phyloP scores from a whole-genome alignment of 176 grass and related monocot species.

The Raddia distichophylla region DNA sequence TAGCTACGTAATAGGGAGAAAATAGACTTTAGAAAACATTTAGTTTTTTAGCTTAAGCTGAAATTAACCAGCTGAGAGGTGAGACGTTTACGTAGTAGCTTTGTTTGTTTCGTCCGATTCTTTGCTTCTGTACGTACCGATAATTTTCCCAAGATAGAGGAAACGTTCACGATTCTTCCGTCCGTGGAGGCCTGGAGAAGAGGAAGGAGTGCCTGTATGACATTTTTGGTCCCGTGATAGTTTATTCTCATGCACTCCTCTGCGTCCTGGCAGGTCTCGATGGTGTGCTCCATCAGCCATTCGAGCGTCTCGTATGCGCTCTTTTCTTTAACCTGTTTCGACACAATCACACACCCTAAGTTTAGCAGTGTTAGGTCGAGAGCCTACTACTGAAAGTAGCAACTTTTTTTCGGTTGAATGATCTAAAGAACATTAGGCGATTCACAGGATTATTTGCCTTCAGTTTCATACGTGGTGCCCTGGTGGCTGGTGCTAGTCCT shows the following conservation, averaged over 20 bases:
- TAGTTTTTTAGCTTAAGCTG: no score
- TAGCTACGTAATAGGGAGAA: no score
- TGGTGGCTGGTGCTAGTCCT: no score
- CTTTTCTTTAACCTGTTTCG: background rate
- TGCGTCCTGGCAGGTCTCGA: slow-evolving; percentile 42
- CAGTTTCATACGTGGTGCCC: no score
- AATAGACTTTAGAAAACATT: no score
- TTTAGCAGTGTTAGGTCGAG: no score
- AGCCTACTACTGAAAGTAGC: no score
- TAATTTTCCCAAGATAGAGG: slow-evolving; percentile 36
- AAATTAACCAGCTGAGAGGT: no score
- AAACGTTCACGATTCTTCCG: slow-evolving; percentile 53
- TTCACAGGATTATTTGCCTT: no score
- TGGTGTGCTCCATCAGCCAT: slow-evolving; percentile 36
- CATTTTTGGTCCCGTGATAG: slow-evolving; percentile 54
- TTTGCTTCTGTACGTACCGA: background rate
- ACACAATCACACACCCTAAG: no score
- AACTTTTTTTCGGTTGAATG: no score
- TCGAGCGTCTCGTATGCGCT: background rate
- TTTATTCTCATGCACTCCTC: slow-evolving; percentile 64
- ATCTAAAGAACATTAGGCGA: no score
- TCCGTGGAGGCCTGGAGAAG: slow-evolving; percentile 43
- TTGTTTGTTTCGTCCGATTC: background rate
- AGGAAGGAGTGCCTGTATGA: slow-evolving; percentile 54
- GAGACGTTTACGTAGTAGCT: background rate